Base-by-base conservation (phyloP, 2,329 filamentous ascomycete species). In the Cladorrhinum sp. region DNA sequence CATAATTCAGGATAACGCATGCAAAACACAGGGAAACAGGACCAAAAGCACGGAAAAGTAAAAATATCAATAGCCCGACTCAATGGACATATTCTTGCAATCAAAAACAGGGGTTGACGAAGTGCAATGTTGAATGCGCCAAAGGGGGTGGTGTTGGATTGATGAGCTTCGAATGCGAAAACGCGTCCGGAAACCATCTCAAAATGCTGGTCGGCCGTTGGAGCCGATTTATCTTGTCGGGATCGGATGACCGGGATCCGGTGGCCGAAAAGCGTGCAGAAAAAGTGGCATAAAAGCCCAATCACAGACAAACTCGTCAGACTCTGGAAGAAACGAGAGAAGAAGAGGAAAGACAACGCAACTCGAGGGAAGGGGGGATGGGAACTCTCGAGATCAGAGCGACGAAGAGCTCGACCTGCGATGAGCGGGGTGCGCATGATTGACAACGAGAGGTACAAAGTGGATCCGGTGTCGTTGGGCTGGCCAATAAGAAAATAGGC, bases 401-500 rank as follows among this genome's bases (percentile, higher is more conserved):
- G 57, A 27, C 58, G 59, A 60, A 57, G 52, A 66, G 64, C 65
- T 66, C 61, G 57, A 61, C 60, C 54, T 57, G 56, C 60, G 62
- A 57, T 52, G 18, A 55, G 66, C 60, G 67, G 66, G 64, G 66
- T 64, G 63, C 63, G 61, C 65, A 66, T 70, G 67, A 69, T 69
- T 68, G 63, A 64, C 64, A 65, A 58, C 63, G 53, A 57, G 67
- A 69, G 66, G 66, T 71, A 71, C 69, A 69, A 68, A 65, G 67
- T 66, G 64, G 67, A 69, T 68, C 63, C 65, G 55, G 41, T 70
- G 70, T 68, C 58, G 69, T 70, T 66, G 59, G 69, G 64, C 65
- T 49, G 70, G 54, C 76, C 76, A 78, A 77, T 78, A 71, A 77
- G 68, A 77, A 77, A 77, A 76, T 69, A 74, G 68, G 63, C 16